These are phyloP conservation scores for Penicillium longicatenatum DNA, from an alignment of 495 filamentous ascomycete species.

Conservation along the genomic window DNA sequence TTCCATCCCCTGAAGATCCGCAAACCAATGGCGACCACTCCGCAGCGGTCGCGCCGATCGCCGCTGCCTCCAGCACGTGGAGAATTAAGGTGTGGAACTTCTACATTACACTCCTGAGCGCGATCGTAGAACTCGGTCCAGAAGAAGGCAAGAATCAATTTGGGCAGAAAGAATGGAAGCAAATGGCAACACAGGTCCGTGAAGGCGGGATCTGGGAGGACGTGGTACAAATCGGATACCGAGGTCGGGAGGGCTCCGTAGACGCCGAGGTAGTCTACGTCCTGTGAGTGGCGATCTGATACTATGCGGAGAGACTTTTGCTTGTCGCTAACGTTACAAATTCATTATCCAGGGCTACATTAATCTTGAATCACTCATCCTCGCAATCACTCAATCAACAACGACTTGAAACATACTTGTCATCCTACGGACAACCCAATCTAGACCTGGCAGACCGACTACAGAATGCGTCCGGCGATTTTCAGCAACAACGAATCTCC, in stretches of 20 bases:
- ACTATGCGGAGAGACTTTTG: not conserved
- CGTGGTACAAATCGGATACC: constrained; percentile 81
- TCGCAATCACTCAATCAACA: constrained; percentile 81
- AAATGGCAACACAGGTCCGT: constrained; percentile 74
- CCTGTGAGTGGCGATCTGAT: constrained; percentile 56
- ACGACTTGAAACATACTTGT: constrained; percentile 87
- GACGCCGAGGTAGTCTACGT: constrained; percentile 95
- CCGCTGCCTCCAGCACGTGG: constrained; percentile 69
- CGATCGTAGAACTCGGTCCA: constrained; percentile 81
- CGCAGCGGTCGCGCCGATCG: constrained; percentile 63
- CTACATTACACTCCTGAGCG: constrained; percentile 90
- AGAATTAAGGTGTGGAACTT: constrained; percentile 96
- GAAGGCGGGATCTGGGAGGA: constrained; percentile 92
- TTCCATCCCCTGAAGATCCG: constrained; percentile 35
- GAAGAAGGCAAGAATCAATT: constrained; percentile 88
- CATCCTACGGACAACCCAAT: constrained; percentile 68
- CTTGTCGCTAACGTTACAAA: constrained; percentile 11
- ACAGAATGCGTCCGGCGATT: constrained; percentile 32
- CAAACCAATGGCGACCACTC: constrained; percentile 40
- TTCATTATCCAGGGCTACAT: constrained; percentile 64
- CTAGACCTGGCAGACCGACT: constrained; percentile 65
- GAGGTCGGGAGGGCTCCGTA: constrained; percentile 82
- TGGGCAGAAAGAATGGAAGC: constrained; percentile 80
- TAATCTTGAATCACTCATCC: constrained; percentile 84
- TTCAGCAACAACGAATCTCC: constrained; percentile 33